phyloP scores from a whole-genome alignment of 192 early-diverging fungal species.

The Entomortierella beljakovae region DNA sequence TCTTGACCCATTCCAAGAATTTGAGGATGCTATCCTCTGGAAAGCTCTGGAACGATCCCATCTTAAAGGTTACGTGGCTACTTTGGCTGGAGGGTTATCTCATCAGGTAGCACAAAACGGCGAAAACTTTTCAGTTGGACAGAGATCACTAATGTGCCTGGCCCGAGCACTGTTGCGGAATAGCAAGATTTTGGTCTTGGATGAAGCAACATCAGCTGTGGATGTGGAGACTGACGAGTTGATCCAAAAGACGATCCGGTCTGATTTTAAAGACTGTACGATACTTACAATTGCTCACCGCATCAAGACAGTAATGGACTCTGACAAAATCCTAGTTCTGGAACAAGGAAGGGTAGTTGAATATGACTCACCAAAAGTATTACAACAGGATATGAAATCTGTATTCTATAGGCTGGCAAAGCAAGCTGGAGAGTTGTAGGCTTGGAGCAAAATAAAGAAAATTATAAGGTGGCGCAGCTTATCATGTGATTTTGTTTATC shows the following conservation, averaged over 20 bases:
- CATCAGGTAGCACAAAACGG: conserved; percentile 78
- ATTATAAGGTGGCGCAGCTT: neutral
- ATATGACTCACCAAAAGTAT: conserved; percentile 72
- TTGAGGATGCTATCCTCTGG: conserved; percentile 72
- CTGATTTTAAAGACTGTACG: conserved; percentile 53
- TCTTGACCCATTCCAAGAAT: conserved; percentile 63
- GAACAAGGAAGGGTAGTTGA: conserved; percentile 76
- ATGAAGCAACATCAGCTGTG: conserved; percentile 59
- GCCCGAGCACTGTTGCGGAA: conserved; percentile 71
- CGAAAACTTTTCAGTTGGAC: conserved; percentile 84
- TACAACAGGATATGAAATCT: conserved; percentile 59
- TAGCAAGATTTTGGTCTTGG: conserved; percentile 20
- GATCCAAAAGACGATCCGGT: conserved; percentile 59
- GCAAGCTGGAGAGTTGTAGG: conserved; percentile 17
- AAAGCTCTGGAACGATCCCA: conserved; percentile 69
- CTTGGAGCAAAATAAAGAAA: neutral
- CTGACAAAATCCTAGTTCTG: conserved; percentile 82
- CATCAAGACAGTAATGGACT: conserved; percentile 73
- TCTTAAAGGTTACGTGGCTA: conserved; percentile 68
- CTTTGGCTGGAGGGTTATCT: conserved; percentile 73
- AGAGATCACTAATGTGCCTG: conserved; percentile 76
- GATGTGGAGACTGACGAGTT: conserved; percentile 54
- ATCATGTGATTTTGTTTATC: conserved; percentile 16
- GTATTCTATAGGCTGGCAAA: conserved; percentile 55
- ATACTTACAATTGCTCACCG: conserved; percentile 71